Evolutionary conservation across 2,329 filamentous ascomycete genomes (phyloP).

Genomic region (Proliferodiscus dingleyae): DNA sequence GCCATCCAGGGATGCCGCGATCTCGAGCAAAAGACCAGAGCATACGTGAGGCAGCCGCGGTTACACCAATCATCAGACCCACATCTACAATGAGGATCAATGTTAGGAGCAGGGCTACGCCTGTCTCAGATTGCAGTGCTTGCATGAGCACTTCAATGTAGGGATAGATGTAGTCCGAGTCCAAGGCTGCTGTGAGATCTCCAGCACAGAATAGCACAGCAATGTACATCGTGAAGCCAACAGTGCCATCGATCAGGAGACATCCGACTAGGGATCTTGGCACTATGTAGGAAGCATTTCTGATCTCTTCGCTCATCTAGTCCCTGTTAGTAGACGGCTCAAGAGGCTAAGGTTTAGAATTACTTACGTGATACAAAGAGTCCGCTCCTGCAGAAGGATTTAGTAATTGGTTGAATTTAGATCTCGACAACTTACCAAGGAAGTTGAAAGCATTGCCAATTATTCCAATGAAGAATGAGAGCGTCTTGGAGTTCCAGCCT

Average conservation of each 20-base stretch:
- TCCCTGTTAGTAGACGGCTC: neutral
- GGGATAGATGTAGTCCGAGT: conserved; percentile 46
- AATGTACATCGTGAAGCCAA: conserved; percentile 54
- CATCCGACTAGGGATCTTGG: conserved; percentile 46
- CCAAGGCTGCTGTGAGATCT: conserved; percentile 35
- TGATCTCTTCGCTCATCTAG: conserved; percentile 41
- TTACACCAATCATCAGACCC: conserved; percentile 32
- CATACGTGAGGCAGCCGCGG: conserved; percentile 38
- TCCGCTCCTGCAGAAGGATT: neutral
- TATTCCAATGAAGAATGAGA: conserved; percentile 5
- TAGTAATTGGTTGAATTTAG: neutral
- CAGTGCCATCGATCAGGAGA: conserved; percentile 44
- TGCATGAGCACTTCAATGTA: conserved; percentile 54
- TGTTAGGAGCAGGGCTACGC: conserved; percentile 29
- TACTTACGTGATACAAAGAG: conserved; percentile 4
- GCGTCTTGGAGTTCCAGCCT: neutral
- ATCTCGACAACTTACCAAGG: neutral
- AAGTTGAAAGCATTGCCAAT: conserved; percentile 1
- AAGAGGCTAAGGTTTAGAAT: neutral
- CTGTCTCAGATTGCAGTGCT: conserved; percentile 36
- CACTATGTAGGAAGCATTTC: conserved; percentile 44
- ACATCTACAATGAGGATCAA: conserved; percentile 30
- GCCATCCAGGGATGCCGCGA: conserved; percentile 5
- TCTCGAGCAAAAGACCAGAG: conserved; percentile 41
- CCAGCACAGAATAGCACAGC: conserved; percentile 44